A percentile compares a stretch with the other conserved stretches of the same genome.
phyloP scores from a whole-genome alignment of 1,139 yeast species.

The Casaregolazyma lundiana region DNA sequence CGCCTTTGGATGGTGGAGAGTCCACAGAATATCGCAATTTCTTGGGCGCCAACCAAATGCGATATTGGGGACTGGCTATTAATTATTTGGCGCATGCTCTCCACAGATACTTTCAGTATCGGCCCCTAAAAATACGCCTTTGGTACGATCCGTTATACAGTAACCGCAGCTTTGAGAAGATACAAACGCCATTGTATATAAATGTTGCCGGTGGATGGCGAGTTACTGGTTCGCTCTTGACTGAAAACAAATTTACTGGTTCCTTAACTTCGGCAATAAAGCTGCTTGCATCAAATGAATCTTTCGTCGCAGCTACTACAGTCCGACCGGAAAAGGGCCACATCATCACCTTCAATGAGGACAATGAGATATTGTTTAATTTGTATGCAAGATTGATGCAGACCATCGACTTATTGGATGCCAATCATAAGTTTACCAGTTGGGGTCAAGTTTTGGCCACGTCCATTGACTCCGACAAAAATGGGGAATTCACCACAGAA shows the following conservation, averaged over 20 bases:
- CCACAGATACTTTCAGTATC: slow-evolving; percentile 82
- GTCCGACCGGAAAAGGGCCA: slow-evolving; percentile 3
- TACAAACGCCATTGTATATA: slow-evolving; percentile 22
- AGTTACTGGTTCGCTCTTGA: slow-evolving; percentile 14
- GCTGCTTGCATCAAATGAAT: slow-evolving; percentile 7
- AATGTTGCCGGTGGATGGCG: slow-evolving; percentile 22
- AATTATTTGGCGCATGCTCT: slow-evolving; percentile 68
- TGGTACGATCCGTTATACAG: slow-evolving; percentile 46
- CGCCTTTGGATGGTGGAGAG: slow-evolving; percentile 65
- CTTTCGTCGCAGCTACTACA: slow-evolving; percentile 9
- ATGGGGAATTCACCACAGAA: slow-evolving; percentile 21
- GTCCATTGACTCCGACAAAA: slow-evolving; percentile 19
- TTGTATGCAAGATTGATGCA: slow-evolving; percentile 54
- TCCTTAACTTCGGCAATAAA: slow-evolving; percentile 2
- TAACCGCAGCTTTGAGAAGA: slow-evolving; percentile 15
- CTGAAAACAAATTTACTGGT: neutral
- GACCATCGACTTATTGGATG: slow-evolving; percentile 51
- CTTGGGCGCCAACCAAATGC: slow-evolving; percentile 43
- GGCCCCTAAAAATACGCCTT: slow-evolving; percentile 42
- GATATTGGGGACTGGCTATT: slow-evolving; percentile 54
- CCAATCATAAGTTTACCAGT: slow-evolving; percentile 41
- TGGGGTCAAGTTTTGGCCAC: slow-evolving; percentile 54
- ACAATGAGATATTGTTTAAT: slow-evolving; percentile 56
- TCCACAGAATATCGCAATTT: slow-evolving; percentile 56
- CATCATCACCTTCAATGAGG: slow-evolving; percentile 32